Evolutionary conservation across 2,329 filamentous ascomycete genomes (phyloP).

Genomic region (Hymenoscyphus scutula): DNA sequence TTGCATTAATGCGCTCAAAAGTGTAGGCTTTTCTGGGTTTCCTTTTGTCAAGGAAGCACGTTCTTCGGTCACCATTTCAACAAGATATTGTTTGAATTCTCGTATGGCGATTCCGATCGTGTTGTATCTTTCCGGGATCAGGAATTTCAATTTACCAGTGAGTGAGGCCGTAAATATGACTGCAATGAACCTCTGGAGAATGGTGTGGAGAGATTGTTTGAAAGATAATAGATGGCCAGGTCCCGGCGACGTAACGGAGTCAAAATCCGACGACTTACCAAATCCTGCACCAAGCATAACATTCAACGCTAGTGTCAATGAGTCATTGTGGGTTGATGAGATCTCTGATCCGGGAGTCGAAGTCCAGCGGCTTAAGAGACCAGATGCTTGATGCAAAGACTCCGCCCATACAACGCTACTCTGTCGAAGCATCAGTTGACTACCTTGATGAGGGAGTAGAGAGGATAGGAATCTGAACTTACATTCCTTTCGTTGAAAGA

Average conservation of each 20-base stretch:
- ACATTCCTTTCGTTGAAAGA: conserved; percentile 43
- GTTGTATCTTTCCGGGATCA: neutral
- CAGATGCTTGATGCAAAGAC: conserved; percentile 32
- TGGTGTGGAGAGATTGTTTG: conserved; percentile 12
- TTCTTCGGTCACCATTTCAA: conserved; percentile 18
- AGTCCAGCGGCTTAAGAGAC: conserved; percentile 33
- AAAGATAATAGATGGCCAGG: conserved; percentile 18
- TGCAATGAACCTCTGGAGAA: conserved; percentile 9
- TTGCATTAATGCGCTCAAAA: conserved; percentile 36
- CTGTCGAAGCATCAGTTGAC: conserved; percentile 4
- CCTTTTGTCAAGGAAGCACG: conserved; percentile 24
- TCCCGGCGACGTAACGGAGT: conserved; percentile 10
- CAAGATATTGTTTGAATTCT: conserved; percentile 17
- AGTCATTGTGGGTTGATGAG: conserved; percentile 32
- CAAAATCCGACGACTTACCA: conserved; percentile 27
- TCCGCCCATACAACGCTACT: conserved; percentile 41
- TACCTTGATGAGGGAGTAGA: neutral
- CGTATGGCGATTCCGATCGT: neutral
- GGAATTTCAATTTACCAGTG: neutral
- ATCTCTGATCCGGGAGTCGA: conserved; percentile 4
- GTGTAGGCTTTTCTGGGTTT: conserved; percentile 31
- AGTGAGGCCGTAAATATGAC: neutral
- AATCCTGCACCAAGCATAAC: conserved; percentile 52
- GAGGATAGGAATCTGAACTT: neutral
- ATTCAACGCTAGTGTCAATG: conserved; percentile 49